Conservation (phyloP, 2,329 filamentous ascomycete genomes). For the Chaetomiaceae sp. region DNA sequence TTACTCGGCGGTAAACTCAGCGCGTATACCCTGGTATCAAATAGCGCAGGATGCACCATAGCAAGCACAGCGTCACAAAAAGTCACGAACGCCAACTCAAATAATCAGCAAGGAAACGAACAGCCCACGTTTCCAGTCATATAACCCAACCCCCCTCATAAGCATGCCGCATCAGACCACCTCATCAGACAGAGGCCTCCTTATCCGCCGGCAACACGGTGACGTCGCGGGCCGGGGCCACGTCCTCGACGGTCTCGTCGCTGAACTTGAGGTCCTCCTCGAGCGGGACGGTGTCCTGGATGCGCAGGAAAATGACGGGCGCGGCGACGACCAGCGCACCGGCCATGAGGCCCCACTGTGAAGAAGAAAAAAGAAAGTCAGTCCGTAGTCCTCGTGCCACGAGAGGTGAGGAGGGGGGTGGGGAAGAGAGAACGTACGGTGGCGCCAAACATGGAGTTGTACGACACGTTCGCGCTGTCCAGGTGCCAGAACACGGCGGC, state of each 20-base stretch:
- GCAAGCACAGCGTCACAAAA: too few relatives aligned
- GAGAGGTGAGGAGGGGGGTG: neutral
- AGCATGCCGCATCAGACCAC: too few relatives aligned
- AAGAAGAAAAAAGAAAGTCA: neutral
- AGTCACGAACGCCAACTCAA: too few relatives aligned
- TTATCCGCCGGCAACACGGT: neutral
- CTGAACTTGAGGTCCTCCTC: conserved; percentile 81
- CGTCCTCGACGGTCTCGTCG: conserved; percentile 73
- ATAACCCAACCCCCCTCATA: too few relatives aligned
- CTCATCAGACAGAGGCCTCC: conserved; percentile 2
- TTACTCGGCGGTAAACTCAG: too few relatives aligned
- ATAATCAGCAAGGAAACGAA: too few relatives aligned
- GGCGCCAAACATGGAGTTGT: conserved; percentile 63
- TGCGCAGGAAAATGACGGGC: conserved; percentile 71
- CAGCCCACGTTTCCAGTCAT: too few relatives aligned
- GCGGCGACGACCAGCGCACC: conserved; percentile 70
- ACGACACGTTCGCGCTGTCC: conserved; percentile 56
- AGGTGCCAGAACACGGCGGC: conserved; percentile 69
- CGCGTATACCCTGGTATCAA: too few relatives aligned
- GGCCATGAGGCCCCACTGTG: conserved; percentile 68
- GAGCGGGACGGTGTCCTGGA: conserved; percentile 72
- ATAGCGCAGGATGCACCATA: too few relatives aligned
- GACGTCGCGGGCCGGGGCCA: conserved; percentile 34
- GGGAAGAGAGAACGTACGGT: conserved; percentile 34
- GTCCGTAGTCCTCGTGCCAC: too few relatives aligned